phyloP scores from a whole-genome alignment of 768 basidiomycete species.

The Leucogyrophana mollusca region DNA sequence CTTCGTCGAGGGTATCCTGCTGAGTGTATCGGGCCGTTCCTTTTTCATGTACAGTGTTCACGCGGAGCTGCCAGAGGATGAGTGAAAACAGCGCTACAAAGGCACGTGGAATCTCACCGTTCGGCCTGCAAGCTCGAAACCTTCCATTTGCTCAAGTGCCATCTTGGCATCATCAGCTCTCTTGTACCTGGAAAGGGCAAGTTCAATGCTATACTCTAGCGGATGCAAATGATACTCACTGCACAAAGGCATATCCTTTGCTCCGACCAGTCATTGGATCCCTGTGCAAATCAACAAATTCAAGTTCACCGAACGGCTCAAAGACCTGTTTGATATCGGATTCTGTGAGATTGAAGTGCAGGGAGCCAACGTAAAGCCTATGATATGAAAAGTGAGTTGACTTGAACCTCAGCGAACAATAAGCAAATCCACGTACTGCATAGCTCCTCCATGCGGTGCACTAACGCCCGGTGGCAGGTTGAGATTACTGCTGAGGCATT shows the following conservation, averaged over 20 bases:
- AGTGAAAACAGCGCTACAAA: too few relatives aligned
- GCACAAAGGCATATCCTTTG: slow-evolving; percentile 97
- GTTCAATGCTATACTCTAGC: slow-evolving; percentile 3
- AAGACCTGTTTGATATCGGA: slow-evolving; percentile 99
- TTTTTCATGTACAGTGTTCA: slow-evolving; percentile 92
- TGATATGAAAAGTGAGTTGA: slow-evolving; percentile 9
- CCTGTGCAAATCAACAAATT: slow-evolving; percentile 97
- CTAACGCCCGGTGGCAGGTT: slow-evolving; percentile 84
- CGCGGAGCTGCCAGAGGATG: slow-evolving; percentile 58
- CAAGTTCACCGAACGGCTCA: slow-evolving; percentile 96
- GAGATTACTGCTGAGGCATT: slow-evolving; percentile 54
- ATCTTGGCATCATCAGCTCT: slow-evolving; percentile 92
- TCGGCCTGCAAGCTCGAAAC: slow-evolving; percentile 95
- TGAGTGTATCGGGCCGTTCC: slow-evolving; percentile 74
- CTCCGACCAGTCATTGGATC: slow-evolving; percentile 93
- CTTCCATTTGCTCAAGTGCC: slow-evolving; percentile 99
- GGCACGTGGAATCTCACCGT: slow-evolving; percentile 52
- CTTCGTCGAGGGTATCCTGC: slow-evolving; percentile 84
- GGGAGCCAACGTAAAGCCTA: slow-evolving; percentile 94
- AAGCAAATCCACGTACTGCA: slow-evolving; percentile 72
- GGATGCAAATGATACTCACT: slow-evolving; percentile 51
- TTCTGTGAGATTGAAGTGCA: slow-evolving; percentile 96
- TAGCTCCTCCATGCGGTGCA: slow-evolving; percentile 70
- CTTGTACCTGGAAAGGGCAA: slow-evolving; percentile 62
- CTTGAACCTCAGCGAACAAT: slow-evolving; percentile 14